Percentiles rank a stretch among this genome's conserved stretches.
phyloP scores from a whole-genome alignment of 1,284 basidiomycete species.

The Trametes sp. region DNA sequence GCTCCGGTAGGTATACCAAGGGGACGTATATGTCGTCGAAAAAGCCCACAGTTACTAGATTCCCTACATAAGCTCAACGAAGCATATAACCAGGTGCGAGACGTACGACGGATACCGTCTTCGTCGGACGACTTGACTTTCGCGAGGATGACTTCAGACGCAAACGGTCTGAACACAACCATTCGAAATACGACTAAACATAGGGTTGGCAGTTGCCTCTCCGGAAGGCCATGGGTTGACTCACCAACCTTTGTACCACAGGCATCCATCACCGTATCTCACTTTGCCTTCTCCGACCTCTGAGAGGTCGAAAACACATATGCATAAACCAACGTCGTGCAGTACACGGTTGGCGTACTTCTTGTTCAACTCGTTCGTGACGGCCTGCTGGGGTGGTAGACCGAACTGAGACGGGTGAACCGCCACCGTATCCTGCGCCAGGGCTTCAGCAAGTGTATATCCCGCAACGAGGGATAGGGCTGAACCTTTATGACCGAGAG shows the following conservation, averaged over 20 bases:
- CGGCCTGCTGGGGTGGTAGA: constrained; percentile 72
- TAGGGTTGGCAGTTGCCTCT: not conserved
- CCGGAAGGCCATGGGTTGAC: not conserved
- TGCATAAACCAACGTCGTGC: constrained; percentile 91
- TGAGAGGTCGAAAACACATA: constrained; percentile 88
- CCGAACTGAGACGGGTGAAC: constrained; percentile 82
- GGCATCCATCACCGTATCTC: constrained; percentile 92
- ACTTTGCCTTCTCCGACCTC: constrained; percentile 92
- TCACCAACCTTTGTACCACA: constrained; percentile 90
- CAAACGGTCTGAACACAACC: constrained; percentile 92
- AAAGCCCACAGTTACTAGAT: constrained; percentile 86
- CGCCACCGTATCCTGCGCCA: constrained; percentile 74
- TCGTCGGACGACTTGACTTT: constrained; percentile 88
- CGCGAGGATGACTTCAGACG: constrained; percentile 89
- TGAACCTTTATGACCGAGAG: constrained; percentile 64
- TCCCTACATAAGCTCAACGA: constrained; percentile 14
- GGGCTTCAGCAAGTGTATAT: not conserved
- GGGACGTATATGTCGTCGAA: constrained; percentile 95
- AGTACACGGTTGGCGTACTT: constrained; percentile 95
- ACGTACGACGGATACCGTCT: constrained; percentile 82
- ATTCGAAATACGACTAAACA: constrained; percentile 88
- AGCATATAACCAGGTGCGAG: not conserved
- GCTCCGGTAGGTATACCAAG: constrained; percentile 74
- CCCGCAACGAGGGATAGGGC: not conserved
- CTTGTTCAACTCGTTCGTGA: constrained; percentile 85